Percentiles rank a stretch among this genome's conserved stretches.
Conservation (phyloP, 2,329 filamentous ascomycete genomes). For the Penicillium polonicum region DNA sequence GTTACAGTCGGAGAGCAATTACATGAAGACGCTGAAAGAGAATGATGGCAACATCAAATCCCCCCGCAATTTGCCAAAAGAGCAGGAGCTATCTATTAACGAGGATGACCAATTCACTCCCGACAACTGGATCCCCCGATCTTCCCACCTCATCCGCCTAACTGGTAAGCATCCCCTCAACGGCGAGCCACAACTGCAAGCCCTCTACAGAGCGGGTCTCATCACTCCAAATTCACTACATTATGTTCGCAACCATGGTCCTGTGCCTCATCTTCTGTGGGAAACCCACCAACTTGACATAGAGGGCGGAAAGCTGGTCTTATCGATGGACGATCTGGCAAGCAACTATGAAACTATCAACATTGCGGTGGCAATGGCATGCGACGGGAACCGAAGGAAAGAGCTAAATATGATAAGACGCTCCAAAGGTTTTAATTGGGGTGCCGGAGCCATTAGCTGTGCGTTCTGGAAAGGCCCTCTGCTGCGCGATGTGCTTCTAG, state of each 20-base stretch:
- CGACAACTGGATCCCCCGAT: background rate
- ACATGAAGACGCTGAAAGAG: too few species aligned
- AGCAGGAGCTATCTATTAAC: background rate
- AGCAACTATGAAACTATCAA: background rate
- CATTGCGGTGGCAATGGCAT: background rate
- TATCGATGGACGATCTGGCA: slow-evolving; percentile 40
- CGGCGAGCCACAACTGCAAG: slow-evolving; percentile 57
- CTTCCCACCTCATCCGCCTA: background rate
- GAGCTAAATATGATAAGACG: background rate
- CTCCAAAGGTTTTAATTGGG: background rate
- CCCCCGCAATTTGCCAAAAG: too few species aligned
- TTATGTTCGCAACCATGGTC: slow-evolving; percentile 71
- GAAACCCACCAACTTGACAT: slow-evolving; percentile 50
- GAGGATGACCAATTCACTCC: background rate
- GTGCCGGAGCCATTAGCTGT: background rate
- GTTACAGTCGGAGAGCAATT: too few species aligned
- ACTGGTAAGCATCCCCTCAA: slow-evolving; percentile 52
- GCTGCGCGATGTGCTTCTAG: background rate
- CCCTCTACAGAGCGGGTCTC: slow-evolving; percentile 50
- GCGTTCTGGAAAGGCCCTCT: background rate
- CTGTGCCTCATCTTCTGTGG: slow-evolving; percentile 55
- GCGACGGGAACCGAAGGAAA: background rate
- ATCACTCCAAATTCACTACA: slow-evolving; percentile 63
- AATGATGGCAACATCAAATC: too few species aligned
- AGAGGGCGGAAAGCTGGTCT: slow-evolving; percentile 46